Base-by-base conservation (phyloP, 2,329 filamentous ascomycete species). In the Tolypocladium album region DNA sequence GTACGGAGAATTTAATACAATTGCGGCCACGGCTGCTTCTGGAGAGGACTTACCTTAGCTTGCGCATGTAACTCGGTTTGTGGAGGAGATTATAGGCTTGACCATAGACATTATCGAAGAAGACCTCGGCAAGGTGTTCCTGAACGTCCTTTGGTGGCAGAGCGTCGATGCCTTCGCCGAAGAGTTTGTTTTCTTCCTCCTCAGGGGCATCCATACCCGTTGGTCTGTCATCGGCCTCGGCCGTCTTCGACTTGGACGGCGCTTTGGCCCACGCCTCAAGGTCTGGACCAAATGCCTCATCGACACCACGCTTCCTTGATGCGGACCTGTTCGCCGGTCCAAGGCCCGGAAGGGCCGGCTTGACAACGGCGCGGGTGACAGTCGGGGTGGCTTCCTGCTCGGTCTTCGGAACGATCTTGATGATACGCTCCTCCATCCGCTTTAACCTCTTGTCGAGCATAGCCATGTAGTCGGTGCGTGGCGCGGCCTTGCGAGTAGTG, bases 361-460 rank as follows among this genome's bases (percentile, higher is more conserved):
- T 96, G 40, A 97, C 90, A 8, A 90, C 82, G 13, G 92, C 92
- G 61, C 94, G 82, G 6, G 88, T 88, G 43, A 96, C 87, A 9
- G 82, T 79, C 11, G 82, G 78, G 61, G 88, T 71, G 34, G 84
- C 78, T 50, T 88, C 86, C 63, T 90, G 82, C 64, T 95, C 92
- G 50, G 90, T 84, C 70, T 93, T 96, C 0, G 94, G 93, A 36
- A 97, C 88, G 61, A 93, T 88, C 72, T 96, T 96, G 76, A 97
- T 95, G 63, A 97, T 94, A 60, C 93, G 88, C 69, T 97, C 93
- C 74, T 99, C 94, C 94, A 97, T 97, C 60, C 93, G 83, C 78
- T 96, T 97, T 65, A 97, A 74, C 58, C 94, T 84, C 75, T 96
- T 97, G 75, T 97, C 94, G 67, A 97, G 78, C 92, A 97, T 97